Base-by-base conservation (phyloP, 257 asterid species). In the Solanum ossicruentum region DNA sequence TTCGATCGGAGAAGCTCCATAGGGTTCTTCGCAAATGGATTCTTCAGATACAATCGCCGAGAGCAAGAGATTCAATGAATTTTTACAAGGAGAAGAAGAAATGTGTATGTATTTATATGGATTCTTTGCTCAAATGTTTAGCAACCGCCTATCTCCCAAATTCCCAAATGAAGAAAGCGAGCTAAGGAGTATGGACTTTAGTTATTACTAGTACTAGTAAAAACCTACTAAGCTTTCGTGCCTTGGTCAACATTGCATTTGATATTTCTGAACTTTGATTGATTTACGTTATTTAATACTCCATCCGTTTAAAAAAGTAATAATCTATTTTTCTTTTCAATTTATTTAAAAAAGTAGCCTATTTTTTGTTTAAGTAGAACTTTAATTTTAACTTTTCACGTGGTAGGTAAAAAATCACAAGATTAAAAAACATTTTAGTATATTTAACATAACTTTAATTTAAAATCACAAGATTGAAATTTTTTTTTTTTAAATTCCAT, bases 1-100 rank as follows among this genome's bases (percentile, higher is more conserved):
- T 94, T 89, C 88, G 96, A 92, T 86, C 98, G 98, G 39, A 97
- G 97, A 85, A 93, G 88, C 91, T 95, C 99, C 99, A 97, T 97
- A 26, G 82, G 85, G 81, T 39, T 85, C 52, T 8, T 66, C 21
- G 70, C 18, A 12, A 61, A 61, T 8, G 10, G 23, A 71, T 57
- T 73, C 45, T 57, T 72, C 55, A 36, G 41, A 45, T 36, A 60
- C 8, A 70, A 82, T 54, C 83, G 41, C 41, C 56, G 47, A 82
- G 23, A 39, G 13, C 23, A 15, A n/a, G 66, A 58, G 81, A 43
- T 3, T 52, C 45, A 65, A 56, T 81, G 87, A 84, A 15, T 28
- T 12, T 66, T 13, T 10, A n/a, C 78, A 75, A 21, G 71, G 82
- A 17, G 69, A 52, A 4, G n/a, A 49, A 12, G 7, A 15, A 23